Percentiles rank a stretch among this genome's conserved stretches.
Evolutionary conservation across 257 asterid species (phyloP).

Genomic region (Apocynum venetum): DNA sequence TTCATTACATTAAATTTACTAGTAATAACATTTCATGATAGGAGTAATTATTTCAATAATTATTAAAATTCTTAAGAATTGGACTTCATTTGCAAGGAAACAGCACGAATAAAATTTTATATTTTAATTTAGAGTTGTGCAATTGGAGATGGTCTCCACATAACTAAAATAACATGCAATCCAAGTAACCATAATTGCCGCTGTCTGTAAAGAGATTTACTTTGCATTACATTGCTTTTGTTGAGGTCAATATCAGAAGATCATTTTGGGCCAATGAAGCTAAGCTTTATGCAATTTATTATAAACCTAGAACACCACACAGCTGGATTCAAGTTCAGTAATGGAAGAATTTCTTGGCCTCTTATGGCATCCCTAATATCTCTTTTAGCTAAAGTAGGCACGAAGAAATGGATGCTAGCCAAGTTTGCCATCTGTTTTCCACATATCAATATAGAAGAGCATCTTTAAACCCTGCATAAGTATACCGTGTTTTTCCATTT

Average conservation of each 20-base stretch:
- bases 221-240: not conserved
- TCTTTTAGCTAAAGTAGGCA: not conserved
- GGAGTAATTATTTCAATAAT: too few species aligned
- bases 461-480: not conserved
- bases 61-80: too few species aligned
- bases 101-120: too few species aligned
- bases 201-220: not conserved
- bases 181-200: not conserved
- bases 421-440: not conserved
- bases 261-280: not conserved
- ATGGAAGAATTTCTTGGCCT: not conserved
- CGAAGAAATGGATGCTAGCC: not conserved
- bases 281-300: not conserved
- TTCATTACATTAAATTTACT: too few species aligned
- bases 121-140: too few species aligned
- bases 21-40: too few species aligned
- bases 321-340: not conserved
- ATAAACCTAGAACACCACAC: not conserved
- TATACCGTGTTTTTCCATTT: not conserved
- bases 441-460: not conserved
- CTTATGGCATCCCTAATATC: not conserved
- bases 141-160: too few species aligned
- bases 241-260: not conserved
- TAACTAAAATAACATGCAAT: not conserved
- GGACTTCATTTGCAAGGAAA: too few species aligned